Base-by-base conservation (phyloP, 306 rosid species). In the Bauhinia variegata region DNA sequence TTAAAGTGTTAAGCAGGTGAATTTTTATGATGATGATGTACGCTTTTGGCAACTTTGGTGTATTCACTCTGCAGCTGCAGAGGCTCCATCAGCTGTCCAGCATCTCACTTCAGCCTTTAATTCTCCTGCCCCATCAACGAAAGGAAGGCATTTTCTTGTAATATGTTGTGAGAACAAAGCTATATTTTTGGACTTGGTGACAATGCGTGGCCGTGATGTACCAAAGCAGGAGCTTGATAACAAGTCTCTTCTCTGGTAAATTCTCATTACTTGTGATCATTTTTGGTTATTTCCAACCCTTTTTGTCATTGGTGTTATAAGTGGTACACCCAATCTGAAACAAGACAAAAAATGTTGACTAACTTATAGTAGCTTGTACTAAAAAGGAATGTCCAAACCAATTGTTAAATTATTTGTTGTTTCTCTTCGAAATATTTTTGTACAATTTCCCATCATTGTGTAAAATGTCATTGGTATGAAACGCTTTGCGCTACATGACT, bases 131-230 rank as follows among this genome's bases (percentile, higher is more conserved):
- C 88, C 99, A 55, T 77, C 97, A 56, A 88, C 99, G 33, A 93
- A 80, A 77, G 99, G 99, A 81, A 88, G 99, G 46, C 97, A 93
- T 85, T 93, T 93, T 88, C 91, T 93, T 70, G 99, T 93, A 70
- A 85, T 93, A 65, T 93, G 99, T 71, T 93, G 99, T 75, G 91
- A 86, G 79, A 86, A 93, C 70, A 93, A 93, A 80, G 97, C 99
- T 76, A 90, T 93, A 70, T 93, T 93, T 83, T 73, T 93, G 92
- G 99, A 93, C 79, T 78, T 90, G 81, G 99, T 93, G 77, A 93
- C 99, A 0, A 93, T 93, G 99, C 90, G 96, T 42, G 89, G 99
- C 70, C 99, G 96, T 63, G 99, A 93, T 82, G 97, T 88, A 47
- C 95, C 96, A 18, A 93, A 93, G 86, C 95, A 88, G 64, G 99